Percentiles rank a stretch among this genome's conserved stretches.
phyloP scores from a whole-genome alignment of 768 basidiomycete species.

The Leccinum subtestaceum region DNA sequence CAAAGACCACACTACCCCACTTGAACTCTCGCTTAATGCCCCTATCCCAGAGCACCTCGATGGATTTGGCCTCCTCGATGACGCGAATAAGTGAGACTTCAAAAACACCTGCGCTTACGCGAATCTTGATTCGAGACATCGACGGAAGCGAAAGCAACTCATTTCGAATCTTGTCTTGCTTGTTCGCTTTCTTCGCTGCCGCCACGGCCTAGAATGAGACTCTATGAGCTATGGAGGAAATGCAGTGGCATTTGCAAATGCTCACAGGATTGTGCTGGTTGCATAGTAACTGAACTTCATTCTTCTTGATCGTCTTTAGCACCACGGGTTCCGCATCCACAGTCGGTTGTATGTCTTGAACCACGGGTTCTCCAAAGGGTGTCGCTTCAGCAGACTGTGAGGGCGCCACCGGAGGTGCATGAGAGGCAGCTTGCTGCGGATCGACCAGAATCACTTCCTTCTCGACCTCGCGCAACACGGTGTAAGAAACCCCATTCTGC shows the following conservation, averaged over 20 bases:
- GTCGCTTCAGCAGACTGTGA: background rate
- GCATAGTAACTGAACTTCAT: constrained; percentile 75
- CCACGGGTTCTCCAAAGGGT: background rate
- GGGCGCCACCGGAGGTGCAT: constrained; percentile 5
- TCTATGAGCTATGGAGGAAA: background rate
- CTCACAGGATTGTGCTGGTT: constrained; percentile 88
- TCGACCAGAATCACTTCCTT: constrained; percentile 76
- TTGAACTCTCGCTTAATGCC: constrained; percentile 75
- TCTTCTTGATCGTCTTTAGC: constrained; percentile 70
- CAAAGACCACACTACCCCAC: constrained; percentile 78
- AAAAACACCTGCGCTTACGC: constrained; percentile 79
- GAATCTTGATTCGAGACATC: constrained; percentile 80
- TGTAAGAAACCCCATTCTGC: constrained; percentile 54
- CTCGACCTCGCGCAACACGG: constrained; percentile 65
- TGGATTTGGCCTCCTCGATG: constrained; percentile 62
- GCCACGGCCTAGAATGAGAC: constrained; percentile 55
- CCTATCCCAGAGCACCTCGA: constrained; percentile 81
- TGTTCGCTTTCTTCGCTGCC: constrained; percentile 70
- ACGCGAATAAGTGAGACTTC: constrained; percentile 79
- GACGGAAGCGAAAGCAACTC: constrained; percentile 68
- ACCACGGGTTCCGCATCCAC: constrained; percentile 29
- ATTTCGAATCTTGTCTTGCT: constrained; percentile 67
- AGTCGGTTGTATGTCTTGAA: constrained; percentile 2
- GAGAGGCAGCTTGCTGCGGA: constrained; percentile 18
- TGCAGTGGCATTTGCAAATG: constrained; percentile 9